Evolutionary conservation across 345 rosid species (phyloP), one percentile per base, ranked within the genome.

Genomic region (Durio zibethinus): DNA sequence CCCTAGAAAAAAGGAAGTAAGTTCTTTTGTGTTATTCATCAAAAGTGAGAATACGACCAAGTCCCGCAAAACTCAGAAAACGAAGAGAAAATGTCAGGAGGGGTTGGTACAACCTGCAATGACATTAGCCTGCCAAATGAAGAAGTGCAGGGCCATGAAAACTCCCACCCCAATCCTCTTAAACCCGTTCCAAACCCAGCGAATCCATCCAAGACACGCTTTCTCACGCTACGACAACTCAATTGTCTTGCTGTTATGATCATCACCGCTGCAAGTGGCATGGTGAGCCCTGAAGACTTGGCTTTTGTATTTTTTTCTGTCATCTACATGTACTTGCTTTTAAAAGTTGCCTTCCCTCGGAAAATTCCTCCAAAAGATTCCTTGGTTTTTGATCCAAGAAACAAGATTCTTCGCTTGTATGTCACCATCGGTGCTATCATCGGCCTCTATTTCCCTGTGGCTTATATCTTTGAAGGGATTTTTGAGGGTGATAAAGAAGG

Each of bases 381-480:
- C 20, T 8, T 11, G 72, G 33, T 67, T 2, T 40, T 23, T 23
- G 82, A 83, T 73, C 79, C 87, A 8, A 72, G 80, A 4, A 84
- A 59, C 89, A 86, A 85, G 71, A 35, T 81, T 10, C 86, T 92
- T 70, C 80, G 84, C 57, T 4, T 80, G 64, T 93, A 96, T 42
- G 88, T 91, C 12, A 65, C 82, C 27, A 10, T 83, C 5, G 89
- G 79, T 0, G 97, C 90, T 8, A 25, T 89, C 48, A 66, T 91
- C 48, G 99, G 99, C 0, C 88, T 92, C 6, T 65, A 81, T 31
- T 87, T 93, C 54, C 97, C 98, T 21, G 75, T 90, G 71, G 88
- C 85, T 1, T 92, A 93, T 82, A 90, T 96, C 73, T 82, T 88
- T 20, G 87, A 92, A 80, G 97, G 98, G 48, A 77, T 96, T n/a